Conservation (phyloP, 805 yeast genomes). For the Diddensiella transvaalensis region DNA sequence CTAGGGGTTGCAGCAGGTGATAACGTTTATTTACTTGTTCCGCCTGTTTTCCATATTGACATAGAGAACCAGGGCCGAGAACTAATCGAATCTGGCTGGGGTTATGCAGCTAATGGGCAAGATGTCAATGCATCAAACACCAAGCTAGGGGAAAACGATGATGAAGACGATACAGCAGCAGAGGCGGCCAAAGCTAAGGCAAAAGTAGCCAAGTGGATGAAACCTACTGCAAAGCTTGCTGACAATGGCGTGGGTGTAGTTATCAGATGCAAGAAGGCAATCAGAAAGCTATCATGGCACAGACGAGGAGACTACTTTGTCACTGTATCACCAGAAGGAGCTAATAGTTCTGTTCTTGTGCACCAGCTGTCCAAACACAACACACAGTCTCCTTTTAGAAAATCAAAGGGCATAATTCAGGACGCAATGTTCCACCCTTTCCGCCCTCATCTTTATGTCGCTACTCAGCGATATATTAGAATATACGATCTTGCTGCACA, state of each 20-base stretch:
- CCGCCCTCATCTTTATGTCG: conserved; percentile 89
- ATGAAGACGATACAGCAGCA: conserved; percentile 34
- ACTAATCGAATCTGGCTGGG: conserved; percentile 87
- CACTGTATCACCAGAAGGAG: conserved; percentile 92
- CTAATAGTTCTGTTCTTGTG: conserved; percentile 81
- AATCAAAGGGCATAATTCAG: conserved; percentile 89
- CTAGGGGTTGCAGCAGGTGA: conserved; percentile 85
- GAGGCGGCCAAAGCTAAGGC: conserved; percentile 31
- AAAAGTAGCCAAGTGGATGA: conserved; percentile 75
- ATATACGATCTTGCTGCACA: conserved; percentile 89
- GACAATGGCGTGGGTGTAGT: conserved; percentile 68
- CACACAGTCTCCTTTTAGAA: conserved; percentile 92
- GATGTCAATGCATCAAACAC: conserved; percentile 32
- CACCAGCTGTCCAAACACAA: conserved; percentile 93
- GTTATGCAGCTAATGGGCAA: conserved; percentile 50
- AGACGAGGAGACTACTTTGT: conserved; percentile 96
- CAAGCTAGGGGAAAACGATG: conserved; percentile 33
- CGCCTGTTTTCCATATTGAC: conserved; percentile 87
- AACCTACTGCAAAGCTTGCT: conserved; percentile 63
- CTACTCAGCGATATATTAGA: conserved; percentile 88
- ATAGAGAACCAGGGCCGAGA: conserved; percentile 77
- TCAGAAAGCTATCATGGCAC: conserved; percentile 91
- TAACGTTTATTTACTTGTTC: conserved; percentile 70
- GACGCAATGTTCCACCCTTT: conserved; percentile 97
- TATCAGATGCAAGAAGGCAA: conserved; percentile 58